Evolutionary conservation across 2,329 filamentous ascomycete genomes (phyloP).

Genomic region (Bipolaris zeicola): DNA sequence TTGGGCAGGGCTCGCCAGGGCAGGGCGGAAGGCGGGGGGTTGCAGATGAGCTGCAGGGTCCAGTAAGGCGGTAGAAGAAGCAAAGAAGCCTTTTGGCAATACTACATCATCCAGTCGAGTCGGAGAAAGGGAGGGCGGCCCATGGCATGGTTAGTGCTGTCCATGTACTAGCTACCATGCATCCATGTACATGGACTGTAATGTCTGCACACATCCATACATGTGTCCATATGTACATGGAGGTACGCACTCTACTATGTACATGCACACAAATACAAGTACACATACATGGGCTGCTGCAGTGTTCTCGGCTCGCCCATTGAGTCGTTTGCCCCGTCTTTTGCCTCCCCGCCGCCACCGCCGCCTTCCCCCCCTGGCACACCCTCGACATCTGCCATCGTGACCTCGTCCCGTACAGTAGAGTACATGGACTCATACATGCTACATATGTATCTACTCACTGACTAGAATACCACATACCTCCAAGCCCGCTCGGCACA

Average conservation of each 20-base stretch:
- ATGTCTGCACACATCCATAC: too few species aligned
- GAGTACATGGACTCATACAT: background rate
- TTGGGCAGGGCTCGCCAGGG: background rate
- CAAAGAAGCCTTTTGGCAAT: slow-evolving; percentile 11
- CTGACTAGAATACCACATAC: background rate
- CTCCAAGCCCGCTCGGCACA: background rate
- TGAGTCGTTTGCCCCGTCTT: slow-evolving; percentile 5
- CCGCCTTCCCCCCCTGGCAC: too few species aligned
- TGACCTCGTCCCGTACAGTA: slow-evolving; percentile 2
- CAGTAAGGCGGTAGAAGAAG: slow-evolving; percentile 13
- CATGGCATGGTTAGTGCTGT: background rate
- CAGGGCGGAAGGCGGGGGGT: slow-evolving; percentile 23
- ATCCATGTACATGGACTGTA: too few species aligned
- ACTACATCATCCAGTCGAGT: background rate
- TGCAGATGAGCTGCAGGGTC: slow-evolving; percentile 29
- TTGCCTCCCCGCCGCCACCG: background rate
- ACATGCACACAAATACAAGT: too few species aligned
- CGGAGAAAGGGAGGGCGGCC: slow-evolving; percentile 15
- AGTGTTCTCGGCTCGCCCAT: background rate
- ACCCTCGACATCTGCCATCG: slow-evolving; percentile 5
- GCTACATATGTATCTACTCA: background rate
- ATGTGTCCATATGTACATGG: too few species aligned
- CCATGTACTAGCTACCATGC: too few species aligned
- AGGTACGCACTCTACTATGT: too few species aligned
- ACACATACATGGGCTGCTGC: too few species aligned